phyloP scores from a whole-genome alignment of 805 yeast species.

The Pichia paraexigua region DNA sequence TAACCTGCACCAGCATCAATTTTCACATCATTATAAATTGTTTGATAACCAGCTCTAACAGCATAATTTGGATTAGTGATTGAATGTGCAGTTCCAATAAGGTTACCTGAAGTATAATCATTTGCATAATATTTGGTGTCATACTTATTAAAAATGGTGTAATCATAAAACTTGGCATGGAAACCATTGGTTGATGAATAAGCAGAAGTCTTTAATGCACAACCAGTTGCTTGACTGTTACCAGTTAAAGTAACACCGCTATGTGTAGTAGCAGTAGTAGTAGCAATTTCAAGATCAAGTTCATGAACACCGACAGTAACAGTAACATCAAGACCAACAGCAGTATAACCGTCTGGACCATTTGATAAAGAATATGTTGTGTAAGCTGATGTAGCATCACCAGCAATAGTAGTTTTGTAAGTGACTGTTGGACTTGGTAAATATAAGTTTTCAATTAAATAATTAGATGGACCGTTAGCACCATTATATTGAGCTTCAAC shows the following conservation, averaged over 20 bases:
- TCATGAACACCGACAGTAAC: background rate
- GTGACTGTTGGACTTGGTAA: background rate
- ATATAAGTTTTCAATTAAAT: conserved; percentile 1
- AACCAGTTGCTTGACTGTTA: conserved; percentile 1
- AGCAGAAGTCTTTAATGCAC: background rate
- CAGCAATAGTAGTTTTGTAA: background rate
- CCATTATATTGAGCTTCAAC: background rate
- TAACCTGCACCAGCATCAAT: conserved; percentile 3
- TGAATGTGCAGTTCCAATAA: conserved; percentile 5
- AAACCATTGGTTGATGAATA: conserved; percentile 3
- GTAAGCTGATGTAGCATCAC: background rate
- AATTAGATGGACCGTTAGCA: background rate
- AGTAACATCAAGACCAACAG: background rate
- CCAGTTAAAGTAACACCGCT: background rate
- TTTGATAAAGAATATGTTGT: background rate
- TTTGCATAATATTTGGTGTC: conserved; percentile 4
- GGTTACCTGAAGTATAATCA: background rate
- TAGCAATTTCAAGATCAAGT: background rate
- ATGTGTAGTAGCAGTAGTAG: background rate
- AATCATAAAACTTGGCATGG: conserved; percentile 5
- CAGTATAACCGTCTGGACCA: background rate
- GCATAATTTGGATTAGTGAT: conserved; percentile 5
- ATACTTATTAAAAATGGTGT: background rate
- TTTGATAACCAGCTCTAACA: background rate
- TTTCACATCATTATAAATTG: conserved; percentile 3